Conservation (phyloP, 805 yeast species). For the Hanseniaspora nectarophila region DNA sequence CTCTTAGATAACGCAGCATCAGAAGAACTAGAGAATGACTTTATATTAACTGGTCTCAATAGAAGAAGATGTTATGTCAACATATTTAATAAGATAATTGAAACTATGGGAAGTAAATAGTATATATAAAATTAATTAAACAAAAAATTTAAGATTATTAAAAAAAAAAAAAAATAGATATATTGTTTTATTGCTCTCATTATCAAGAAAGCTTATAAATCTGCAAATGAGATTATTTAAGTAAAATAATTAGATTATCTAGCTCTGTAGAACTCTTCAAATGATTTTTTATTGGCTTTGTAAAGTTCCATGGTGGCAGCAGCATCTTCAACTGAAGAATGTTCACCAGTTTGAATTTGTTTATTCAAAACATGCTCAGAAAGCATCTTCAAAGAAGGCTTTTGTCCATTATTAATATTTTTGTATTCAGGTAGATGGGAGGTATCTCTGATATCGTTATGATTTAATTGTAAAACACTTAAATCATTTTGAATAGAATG, state of each 20-base stretch:
- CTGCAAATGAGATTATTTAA: too few relatives aligned
- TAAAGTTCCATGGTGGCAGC: conserved; percentile 76
- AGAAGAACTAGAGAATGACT: neutral
- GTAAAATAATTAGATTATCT: neutral
- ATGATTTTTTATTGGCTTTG: conserved; percentile 47
- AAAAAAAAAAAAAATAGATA: too few relatives aligned
- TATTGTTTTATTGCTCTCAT: too few relatives aligned
- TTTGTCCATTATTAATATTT: conserved; percentile 44
- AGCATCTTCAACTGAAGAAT: conserved; percentile 86
- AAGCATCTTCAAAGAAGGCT: conserved; percentile 61
- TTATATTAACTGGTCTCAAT: neutral
- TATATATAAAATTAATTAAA: neutral
- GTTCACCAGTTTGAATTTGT: conserved; percentile 62
- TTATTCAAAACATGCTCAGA: conserved; percentile 43
- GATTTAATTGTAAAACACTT: conserved; percentile 52
- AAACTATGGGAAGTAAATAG: neutral
- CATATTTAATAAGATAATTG: conserved; percentile 3
- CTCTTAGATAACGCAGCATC: neutral
- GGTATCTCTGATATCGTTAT: conserved; percentile 70
- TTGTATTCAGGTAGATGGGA: conserved; percentile 49
- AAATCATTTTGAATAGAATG: conserved; percentile 78
- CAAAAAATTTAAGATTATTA: too few relatives aligned
- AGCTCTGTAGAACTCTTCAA: conserved; percentile 33
- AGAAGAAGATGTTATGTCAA: conserved; percentile 1
- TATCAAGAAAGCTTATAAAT: too few relatives aligned